Evolutionary conservation across 1,139 yeast genomes (phyloP).

Genomic region (Casaregolazyma suthepensis): DNA sequence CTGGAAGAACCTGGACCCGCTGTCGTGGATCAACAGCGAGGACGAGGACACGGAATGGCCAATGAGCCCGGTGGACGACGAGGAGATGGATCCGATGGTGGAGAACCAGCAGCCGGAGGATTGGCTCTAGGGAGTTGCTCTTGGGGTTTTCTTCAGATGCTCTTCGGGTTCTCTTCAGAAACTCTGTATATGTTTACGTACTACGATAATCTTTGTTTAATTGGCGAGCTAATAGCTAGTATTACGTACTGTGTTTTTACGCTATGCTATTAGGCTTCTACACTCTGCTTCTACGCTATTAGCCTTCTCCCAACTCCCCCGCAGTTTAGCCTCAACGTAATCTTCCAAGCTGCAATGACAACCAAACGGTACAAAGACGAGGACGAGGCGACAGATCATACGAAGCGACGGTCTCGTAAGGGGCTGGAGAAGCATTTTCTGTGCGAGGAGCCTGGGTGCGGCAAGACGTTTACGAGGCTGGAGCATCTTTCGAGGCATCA

Average conservation of each 20-base stretch:
- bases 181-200: too few relatives aligned
- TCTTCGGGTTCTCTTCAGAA: too few relatives aligned
- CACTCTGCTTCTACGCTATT: too few relatives aligned
- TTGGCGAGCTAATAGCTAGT: too few relatives aligned
- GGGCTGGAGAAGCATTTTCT: slow-evolving; percentile 30
- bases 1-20: neutral
- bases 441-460: slow-evolving; percentile 52
- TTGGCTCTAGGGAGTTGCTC: too few relatives aligned
- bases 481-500: slow-evolving; percentile 39
- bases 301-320: neutral
- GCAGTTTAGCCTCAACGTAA: neutral
- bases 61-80: neutral
- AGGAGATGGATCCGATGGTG: neutral
- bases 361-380: neutral
- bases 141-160: too few relatives aligned
- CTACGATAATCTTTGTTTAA: too few relatives aligned
- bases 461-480: slow-evolving; percentile 52
- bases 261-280: too few relatives aligned
- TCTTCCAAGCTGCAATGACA: neutral
- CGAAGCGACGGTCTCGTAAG: slow-evolving; percentile 25
- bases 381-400: neutral
- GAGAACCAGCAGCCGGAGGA: neutral
- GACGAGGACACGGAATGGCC: neutral
- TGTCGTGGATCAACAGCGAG: neutral
- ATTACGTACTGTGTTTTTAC: too few relatives aligned